Evolutionary conservation across 208 protist species (phyloP).

Genomic region (Lotmaria passim): DNA sequence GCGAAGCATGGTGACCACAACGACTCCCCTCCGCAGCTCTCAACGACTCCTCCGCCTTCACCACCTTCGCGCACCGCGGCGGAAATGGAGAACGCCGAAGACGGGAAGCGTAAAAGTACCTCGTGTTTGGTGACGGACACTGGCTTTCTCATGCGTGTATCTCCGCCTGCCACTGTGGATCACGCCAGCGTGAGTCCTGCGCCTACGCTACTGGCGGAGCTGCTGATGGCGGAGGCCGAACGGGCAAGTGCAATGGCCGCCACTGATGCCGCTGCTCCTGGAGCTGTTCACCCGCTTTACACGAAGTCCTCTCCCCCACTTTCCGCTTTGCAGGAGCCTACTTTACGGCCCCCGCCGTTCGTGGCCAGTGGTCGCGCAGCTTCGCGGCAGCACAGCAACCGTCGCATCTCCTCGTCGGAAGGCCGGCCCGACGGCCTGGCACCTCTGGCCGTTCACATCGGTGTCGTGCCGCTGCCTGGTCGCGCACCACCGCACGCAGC

Average conservation of each 20-base stretch:
- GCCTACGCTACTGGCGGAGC: conserved; percentile 15
- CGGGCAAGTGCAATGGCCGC: conserved; percentile 15
- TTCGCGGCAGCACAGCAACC: neutral
- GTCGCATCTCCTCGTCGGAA: neutral
- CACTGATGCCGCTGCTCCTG: neutral
- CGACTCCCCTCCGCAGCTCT: conserved; percentile 16
- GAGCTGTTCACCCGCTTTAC: neutral
- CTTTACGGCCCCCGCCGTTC: no score
- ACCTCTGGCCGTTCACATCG: conserved; percentile 38
- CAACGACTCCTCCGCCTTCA: conserved; percentile 6
- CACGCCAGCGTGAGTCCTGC: neutral
- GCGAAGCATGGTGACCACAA: neutral
- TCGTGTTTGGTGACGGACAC: neutral
- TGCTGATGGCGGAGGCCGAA: conserved; percentile 27
- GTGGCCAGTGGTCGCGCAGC: neutral
- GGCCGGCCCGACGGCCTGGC: neutral
- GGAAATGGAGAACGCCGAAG: neutral
- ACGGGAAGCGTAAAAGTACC: neutral
- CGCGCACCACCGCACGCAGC: neutral
- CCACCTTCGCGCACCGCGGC: neutral
- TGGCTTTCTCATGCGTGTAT: conserved; percentile 1
- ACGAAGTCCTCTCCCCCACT: neutral
- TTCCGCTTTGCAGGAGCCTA: no score
- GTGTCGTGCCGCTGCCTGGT: conserved; percentile 57
- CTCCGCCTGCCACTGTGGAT: neutral